These are phyloP conservation scores for Penicillium verhagenii DNA, from an alignment of 495 filamentous ascomycete species.

Conservation along the genomic window DNA sequence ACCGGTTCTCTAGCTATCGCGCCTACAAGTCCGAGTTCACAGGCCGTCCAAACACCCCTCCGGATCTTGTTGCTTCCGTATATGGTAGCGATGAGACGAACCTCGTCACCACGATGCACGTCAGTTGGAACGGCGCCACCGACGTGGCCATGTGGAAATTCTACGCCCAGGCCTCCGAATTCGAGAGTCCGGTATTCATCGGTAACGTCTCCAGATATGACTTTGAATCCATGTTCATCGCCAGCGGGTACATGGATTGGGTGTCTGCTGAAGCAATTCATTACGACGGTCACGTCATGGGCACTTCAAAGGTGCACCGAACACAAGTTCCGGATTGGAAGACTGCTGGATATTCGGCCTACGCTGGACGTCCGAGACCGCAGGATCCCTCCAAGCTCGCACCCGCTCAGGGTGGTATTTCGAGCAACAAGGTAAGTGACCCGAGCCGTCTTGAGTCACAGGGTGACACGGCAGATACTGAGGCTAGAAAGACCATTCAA, in stretches of 20 bases:
- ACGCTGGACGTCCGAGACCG: constrained; percentile 13
- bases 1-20: constrained; percentile 32
- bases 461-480: constrained; percentile 12
- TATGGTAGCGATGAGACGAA: constrained; percentile 29
- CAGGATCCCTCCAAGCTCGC: constrained; percentile 15
- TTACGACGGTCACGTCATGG: constrained; percentile 16
- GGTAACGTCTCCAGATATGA: constrained; percentile 23
- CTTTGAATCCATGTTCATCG: constrained; percentile 36
- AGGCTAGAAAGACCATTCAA: constrained; percentile 21
- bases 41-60: constrained; percentile 26
- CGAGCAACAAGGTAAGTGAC: background rate
- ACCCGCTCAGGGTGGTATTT: background rate
- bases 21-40: constrained; percentile 35
- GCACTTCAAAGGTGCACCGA: constrained; percentile 21
- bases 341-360: constrained; percentile 11
- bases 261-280: constrained; percentile 49
- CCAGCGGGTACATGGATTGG: constrained; percentile 36
- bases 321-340: constrained; percentile 21
- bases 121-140: constrained; percentile 49
- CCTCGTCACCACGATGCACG: constrained; percentile 34
- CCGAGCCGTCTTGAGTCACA: background rate
- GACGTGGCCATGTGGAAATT: constrained; percentile 40
- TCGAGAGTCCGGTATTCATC: constrained; percentile 23
- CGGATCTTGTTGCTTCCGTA: constrained; percentile 28
- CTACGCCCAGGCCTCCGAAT: constrained; percentile 30